These are phyloP conservation scores for Cystobasidium onofrii DNA, from an alignment of 768 basidiomycete species.

Conservation along the genomic window DNA sequence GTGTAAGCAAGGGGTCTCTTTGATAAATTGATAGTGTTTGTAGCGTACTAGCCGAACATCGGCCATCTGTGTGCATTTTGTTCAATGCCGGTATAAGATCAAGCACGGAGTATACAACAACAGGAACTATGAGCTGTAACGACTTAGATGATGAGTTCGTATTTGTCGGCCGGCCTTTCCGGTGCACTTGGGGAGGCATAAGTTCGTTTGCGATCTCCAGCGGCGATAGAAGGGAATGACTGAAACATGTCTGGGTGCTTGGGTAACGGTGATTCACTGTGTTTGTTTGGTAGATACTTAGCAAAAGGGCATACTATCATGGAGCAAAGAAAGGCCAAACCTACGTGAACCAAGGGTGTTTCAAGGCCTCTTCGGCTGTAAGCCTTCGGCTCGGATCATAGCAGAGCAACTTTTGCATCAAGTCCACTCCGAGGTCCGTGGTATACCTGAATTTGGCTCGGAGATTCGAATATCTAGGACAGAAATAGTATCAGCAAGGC, in stretches of 20 bases:
- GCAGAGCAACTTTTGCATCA: constrained; percentile 68
- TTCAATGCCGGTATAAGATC: too few relatives aligned
- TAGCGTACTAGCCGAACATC: neutral
- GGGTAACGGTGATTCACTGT: constrained; percentile 82
- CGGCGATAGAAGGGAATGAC: constrained; percentile 90
- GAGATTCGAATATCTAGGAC: constrained; percentile 50
- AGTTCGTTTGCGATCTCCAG: constrained; percentile 71
- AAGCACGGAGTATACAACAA: neutral
- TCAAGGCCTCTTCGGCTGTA: constrained; percentile 76
- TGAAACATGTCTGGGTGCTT: constrained; percentile 94
- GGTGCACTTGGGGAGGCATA: constrained; percentile 26
- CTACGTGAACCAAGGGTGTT: constrained; percentile 85
- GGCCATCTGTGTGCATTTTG: too few relatives aligned
- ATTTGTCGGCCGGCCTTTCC: constrained; percentile 24
- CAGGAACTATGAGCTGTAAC: too few relatives aligned
- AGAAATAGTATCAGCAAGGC: neutral
- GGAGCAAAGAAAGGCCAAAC: constrained; percentile 42
- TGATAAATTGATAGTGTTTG: too few relatives aligned
- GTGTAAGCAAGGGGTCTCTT: too few relatives aligned
- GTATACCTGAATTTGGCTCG: constrained; percentile 79
- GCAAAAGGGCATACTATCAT: too few relatives aligned
- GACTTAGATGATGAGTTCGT: constrained; percentile 18
- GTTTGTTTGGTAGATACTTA: too few relatives aligned
- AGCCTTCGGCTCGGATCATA: constrained; percentile 85
- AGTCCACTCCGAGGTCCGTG: constrained; percentile 71